Percentiles rank a stretch among this genome's conserved stretches.
phyloP scores from a whole-genome alignment of 345 rosid genomes.

The Dovyalis caffra region DNA sequence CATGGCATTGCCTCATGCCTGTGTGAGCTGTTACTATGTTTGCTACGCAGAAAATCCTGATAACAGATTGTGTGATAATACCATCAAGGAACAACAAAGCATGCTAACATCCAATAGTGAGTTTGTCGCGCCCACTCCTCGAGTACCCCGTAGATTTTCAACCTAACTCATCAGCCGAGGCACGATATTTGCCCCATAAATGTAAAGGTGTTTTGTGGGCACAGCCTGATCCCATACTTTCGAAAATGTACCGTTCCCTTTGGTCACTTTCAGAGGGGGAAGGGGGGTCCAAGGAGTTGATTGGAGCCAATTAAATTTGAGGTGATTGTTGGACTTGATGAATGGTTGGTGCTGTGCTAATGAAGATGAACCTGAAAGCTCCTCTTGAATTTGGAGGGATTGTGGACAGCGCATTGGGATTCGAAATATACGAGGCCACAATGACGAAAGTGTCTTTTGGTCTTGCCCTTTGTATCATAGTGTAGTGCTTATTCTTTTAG shows the following conservation, averaged over 20 bases:
- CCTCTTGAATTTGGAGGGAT: not conserved
- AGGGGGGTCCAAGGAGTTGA: not conserved
- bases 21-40: conserved; percentile 88
- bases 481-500: conserved; percentile 23
- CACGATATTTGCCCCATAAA: not conserved
- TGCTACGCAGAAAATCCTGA: conserved; percentile 91
- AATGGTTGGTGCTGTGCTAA: not conserved
- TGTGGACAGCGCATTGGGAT: conserved; percentile 36
- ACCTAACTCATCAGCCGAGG: conserved; percentile 8
- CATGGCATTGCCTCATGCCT: conserved; percentile 96
- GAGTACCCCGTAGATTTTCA: conserved; percentile 48
- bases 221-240: not conserved
- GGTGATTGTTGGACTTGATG: conserved; percentile 8
- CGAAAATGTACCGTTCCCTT: conserved; percentile 6
- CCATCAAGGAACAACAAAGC: conserved; percentile 54
- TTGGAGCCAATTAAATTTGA: not conserved
- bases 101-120: conserved; percentile 53
- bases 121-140: conserved; percentile 57
- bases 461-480: not conserved
- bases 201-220: conserved; percentile 8
- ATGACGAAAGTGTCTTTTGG: conserved; percentile 22
- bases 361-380: conserved; percentile 10
- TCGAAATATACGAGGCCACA: conserved; percentile 30
- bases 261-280: conserved; percentile 6
- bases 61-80: conserved; percentile 61